Evolutionary conservation across 2,329 filamentous ascomycete genomes (phyloP), one percentile per base, ranked within the genome.

Genomic region (Metarhizium anisopliae): DNA sequence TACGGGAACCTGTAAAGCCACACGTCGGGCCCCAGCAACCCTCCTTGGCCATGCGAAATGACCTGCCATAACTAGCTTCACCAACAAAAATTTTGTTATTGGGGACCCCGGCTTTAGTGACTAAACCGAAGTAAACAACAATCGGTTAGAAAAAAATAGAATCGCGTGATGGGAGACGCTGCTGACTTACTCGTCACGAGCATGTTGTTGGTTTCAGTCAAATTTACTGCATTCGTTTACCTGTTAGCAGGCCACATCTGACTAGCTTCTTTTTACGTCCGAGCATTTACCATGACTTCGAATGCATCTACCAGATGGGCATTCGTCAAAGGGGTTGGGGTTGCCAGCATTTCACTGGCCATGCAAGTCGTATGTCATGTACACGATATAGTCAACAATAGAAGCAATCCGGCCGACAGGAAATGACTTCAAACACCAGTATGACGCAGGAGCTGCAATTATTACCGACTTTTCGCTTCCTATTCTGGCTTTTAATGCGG

Each of bases 371-470:
- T 68, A 67, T 2, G 66, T 66, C 63, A 67, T 68, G 55, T 64
- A 69, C n/a, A 69, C 61, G 5, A 71, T 65, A 51, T 72, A 71
- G 53, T 71, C 66, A 6, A 71, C 38, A 1, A 62, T 30, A 1
- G 56, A 35, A 0, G 58, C 45, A 4, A 71, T 69, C 0, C 57
- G 36, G 2, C 60, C 54, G 16, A 72, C 64, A 0, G 66, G 68
- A 10, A 68, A 71, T 0, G 32, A 38, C 51, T 63, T 64, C 3
- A 72, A 64, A 38, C 70, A 71, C 70, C 68, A 72, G 51, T 64
- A 71, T 0, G 66, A 71, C 0, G 67, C 63, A 0, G 67, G 66
- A 0, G 65, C 65, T 2, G 67, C 64, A 50, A 71, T 64, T 0
- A 65, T 67, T 1, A 70, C n/a, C 0, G 60, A 55, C 53, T 64